Conservation (phyloP, 345 rosid genomes). For the Linum tenue region DNA sequence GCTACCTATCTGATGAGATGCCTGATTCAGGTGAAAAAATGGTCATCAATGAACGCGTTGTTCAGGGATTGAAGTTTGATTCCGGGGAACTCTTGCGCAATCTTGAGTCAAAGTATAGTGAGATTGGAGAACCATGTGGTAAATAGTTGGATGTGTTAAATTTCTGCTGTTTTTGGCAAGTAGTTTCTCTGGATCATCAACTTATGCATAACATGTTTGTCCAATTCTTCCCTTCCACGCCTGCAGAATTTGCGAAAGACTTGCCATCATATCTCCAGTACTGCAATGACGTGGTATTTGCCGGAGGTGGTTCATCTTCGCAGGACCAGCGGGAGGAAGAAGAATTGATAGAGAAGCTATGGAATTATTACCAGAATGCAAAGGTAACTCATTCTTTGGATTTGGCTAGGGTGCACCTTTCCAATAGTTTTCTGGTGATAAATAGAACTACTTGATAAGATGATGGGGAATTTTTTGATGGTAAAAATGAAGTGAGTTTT, state of each 20-base stretch:
- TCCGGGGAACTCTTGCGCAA: conserved; percentile 38
- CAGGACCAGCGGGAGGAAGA: conserved; percentile 30
- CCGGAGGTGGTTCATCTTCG: conserved; percentile 39
- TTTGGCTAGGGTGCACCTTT: background rate
- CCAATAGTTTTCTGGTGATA: too few species aligned
- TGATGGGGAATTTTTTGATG: too few species aligned
- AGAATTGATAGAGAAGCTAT: conserved; percentile 34
- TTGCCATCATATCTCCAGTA: conserved; percentile 40
- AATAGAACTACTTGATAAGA: too few species aligned
- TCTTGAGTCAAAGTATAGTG: conserved; percentile 33
- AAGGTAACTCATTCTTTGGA: conserved; percentile 27
- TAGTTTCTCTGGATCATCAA: background rate
- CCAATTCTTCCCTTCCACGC: background rate
- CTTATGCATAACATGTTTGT: background rate
- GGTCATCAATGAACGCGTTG: conserved; percentile 14
- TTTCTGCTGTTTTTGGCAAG: background rate
- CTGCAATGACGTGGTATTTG: conserved; percentile 55
- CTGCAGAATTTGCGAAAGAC: conserved; percentile 37
- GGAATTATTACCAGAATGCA: conserved; percentile 42
- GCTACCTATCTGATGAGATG: conserved; percentile 15
- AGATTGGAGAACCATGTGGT: conserved; percentile 27
- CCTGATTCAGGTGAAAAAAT: conserved; percentile 22
- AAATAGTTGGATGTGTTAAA: conserved; percentile 5
- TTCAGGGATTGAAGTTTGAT: conserved; percentile 22
- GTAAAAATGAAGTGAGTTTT: too few species aligned